phyloP scores from a whole-genome alignment of 352 stramenopile genomes.

The Globisporangium heterothallicum region DNA sequence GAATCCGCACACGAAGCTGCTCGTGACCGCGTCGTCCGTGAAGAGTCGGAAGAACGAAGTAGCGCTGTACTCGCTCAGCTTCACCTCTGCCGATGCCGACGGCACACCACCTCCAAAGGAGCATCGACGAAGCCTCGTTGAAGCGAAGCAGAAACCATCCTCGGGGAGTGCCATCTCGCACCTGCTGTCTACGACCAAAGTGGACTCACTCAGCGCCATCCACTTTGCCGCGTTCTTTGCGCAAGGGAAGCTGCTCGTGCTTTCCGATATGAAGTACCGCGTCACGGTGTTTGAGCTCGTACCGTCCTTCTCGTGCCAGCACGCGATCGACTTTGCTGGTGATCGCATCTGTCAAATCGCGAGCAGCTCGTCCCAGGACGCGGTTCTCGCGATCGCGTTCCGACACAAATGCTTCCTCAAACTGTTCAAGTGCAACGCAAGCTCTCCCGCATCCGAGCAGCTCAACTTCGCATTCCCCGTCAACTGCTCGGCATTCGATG shows the following conservation, averaged over 20 bases:
- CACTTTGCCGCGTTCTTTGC: constrained; percentile 22
- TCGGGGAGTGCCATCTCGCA: background rate
- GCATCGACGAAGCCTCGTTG: background rate
- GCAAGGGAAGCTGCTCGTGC: constrained; percentile 16
- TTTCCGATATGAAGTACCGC: constrained; percentile 25
- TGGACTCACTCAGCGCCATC: constrained; percentile 7
- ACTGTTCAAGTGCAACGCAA: constrained; percentile 7
- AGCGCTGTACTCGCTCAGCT: constrained; percentile 24
- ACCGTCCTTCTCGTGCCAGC: constrained; percentile 11
- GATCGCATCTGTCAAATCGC: constrained; percentile 24
- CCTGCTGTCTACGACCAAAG: constrained; percentile 4
- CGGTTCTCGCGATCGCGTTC: constrained; percentile 20
- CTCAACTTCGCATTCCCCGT: constrained; percentile 35
- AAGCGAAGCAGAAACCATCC: constrained; percentile 5
- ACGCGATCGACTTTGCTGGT: constrained; percentile 10
- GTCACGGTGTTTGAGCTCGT: constrained; percentile 8
- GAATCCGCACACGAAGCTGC: constrained; percentile 17
- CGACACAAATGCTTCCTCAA: constrained; percentile 23
- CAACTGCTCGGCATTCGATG: constrained; percentile 36
- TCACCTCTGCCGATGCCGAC: background rate
- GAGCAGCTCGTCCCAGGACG: background rate
- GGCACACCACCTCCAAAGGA: background rate
- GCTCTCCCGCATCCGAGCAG: constrained; percentile 1
- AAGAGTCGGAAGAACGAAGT: constrained; percentile 12
- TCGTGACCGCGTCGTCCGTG: constrained; percentile 12